phyloP scores from a whole-genome alignment of 345 rosid species.

The Excoecaria agallocha region DNA sequence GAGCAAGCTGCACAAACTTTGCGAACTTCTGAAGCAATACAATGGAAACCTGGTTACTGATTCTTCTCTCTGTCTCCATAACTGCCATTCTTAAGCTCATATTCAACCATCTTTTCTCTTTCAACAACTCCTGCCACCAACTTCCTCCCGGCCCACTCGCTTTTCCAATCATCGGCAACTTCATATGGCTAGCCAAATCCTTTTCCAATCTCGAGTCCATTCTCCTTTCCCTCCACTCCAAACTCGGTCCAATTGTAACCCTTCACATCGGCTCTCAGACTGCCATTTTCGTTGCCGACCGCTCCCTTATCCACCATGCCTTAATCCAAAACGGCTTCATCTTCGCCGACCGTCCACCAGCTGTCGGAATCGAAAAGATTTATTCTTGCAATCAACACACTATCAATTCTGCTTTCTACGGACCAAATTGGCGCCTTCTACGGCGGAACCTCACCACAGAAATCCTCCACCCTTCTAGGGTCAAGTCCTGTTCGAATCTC shows the following conservation, averaged over 20 bases:
- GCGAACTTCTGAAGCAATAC: too few relatives aligned
- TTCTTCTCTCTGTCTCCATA: not conserved
- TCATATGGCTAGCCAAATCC: not conserved
- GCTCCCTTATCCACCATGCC: constrained; percentile 16
- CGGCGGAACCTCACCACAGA: constrained; percentile 25
- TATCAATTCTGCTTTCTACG: constrained; percentile 1
- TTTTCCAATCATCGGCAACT: not conserved
- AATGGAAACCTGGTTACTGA: not conserved
- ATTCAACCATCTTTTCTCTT: not conserved
- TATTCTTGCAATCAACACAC: not conserved
- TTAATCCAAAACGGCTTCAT: constrained; percentile 13
- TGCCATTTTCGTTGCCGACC: constrained; percentile 20
- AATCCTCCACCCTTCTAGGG: constrained; percentile 24
- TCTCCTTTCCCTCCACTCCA: constrained; percentile 6
- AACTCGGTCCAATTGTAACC: constrained; percentile 10
- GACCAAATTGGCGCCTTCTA: constrained; percentile 23
- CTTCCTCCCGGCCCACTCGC: constrained; percentile 9
- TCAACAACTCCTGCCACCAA: constrained; percentile 7
- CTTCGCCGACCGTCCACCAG: constrained; percentile 11
- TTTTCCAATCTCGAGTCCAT: not conserved
- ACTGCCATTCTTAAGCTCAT: not conserved
- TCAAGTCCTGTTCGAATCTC: constrained; percentile 3
- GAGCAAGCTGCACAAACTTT: too few relatives aligned
- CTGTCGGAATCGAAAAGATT: not conserved
- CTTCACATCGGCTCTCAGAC: constrained; percentile 9